Percentiles rank a stretch among this genome's conserved stretches.
phyloP scores from a whole-genome alignment of 1,139 yeast species.

The Lodderomyces margitis region DNA sequence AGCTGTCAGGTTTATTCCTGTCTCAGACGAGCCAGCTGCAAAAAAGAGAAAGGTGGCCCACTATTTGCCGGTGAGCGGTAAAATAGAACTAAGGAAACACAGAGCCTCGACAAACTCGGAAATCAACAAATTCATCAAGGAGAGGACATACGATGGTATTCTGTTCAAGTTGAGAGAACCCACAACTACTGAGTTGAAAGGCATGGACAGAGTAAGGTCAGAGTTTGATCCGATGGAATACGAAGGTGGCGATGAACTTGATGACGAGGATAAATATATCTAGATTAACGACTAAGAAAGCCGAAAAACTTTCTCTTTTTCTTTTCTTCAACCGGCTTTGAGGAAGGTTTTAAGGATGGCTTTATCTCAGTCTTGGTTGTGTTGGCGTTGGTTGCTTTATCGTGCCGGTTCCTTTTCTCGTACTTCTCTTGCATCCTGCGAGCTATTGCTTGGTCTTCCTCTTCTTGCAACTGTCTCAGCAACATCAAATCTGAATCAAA shows the following conservation, averaged over 20 bases:
- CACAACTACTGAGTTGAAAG: slow-evolving; percentile 63
- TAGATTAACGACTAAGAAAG: background rate
- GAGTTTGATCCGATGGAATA: slow-evolving; percentile 72
- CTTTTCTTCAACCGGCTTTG: background rate
- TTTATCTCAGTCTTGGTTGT: background rate
- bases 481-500: slow-evolving; percentile 37
- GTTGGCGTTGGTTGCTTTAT: slow-evolving; percentile 1
- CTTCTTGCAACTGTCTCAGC: slow-evolving; percentile 56
- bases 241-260: slow-evolving; percentile 43
- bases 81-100: slow-evolving; percentile 79
- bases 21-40: slow-evolving; percentile 49
- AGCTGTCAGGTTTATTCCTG: slow-evolving; percentile 45
- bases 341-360: background rate
- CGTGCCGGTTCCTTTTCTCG: slow-evolving; percentile 15
- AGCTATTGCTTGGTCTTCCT: slow-evolving; percentile 61
- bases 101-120: slow-evolving; percentile 54
- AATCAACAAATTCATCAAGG: slow-evolving; percentile 50
- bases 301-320: slow-evolving; percentile 2
- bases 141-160: slow-evolving; percentile 53
- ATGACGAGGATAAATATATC: slow-evolving; percentile 15
- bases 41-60: slow-evolving; percentile 58
- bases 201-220: slow-evolving; percentile 66
- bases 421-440: slow-evolving; percentile 37
- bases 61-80: slow-evolving; percentile 77
- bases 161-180: slow-evolving; percentile 70